Conservation (phyloP, 805 yeast genomes). For the Phaffomyces opuntiae region DNA sequence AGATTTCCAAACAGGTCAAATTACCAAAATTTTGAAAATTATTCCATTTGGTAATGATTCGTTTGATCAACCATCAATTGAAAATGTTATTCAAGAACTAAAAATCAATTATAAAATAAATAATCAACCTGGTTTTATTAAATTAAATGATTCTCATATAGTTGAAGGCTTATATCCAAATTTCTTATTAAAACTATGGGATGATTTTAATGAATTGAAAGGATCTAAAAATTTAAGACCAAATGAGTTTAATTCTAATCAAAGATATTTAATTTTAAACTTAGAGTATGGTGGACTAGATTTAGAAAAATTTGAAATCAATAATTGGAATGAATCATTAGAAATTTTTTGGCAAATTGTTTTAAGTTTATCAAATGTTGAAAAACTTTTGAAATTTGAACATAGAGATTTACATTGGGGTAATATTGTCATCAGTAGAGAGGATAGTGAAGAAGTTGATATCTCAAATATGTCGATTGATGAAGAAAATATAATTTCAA, state of each 20-base stretch:
- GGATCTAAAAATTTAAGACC: conserved; percentile 33
- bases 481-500: conserved; percentile 4
- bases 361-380: conserved; percentile 43
- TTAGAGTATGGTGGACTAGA: conserved; percentile 36
- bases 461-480: conserved; percentile 12
- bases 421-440: conserved; percentile 43
- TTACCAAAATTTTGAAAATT: conserved; percentile 37
- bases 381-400: conserved; percentile 48
- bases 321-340: conserved; percentile 31
- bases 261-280: conserved; percentile 28
- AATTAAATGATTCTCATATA: conserved; percentile 35
- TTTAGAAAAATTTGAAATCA: conserved; percentile 36
- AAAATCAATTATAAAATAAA: conserved; percentile 35
- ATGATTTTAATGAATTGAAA: conserved; percentile 26
- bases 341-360: conserved; percentile 50
- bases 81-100: conserved; percentile 41
- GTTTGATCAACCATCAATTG: conserved; percentile 33
- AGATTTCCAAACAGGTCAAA: conserved; percentile 16
- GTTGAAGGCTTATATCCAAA: conserved; percentile 41
- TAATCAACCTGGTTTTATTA: conserved; percentile 37
- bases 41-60: conserved; percentile 45
- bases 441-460: conserved; percentile 10
- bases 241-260: conserved; percentile 25
- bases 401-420: conserved; percentile 69
- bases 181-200: conserved; percentile 37